Base-by-base conservation (phyloP, 768 basidiomycete genomes). In the Russula sp. region DNA sequence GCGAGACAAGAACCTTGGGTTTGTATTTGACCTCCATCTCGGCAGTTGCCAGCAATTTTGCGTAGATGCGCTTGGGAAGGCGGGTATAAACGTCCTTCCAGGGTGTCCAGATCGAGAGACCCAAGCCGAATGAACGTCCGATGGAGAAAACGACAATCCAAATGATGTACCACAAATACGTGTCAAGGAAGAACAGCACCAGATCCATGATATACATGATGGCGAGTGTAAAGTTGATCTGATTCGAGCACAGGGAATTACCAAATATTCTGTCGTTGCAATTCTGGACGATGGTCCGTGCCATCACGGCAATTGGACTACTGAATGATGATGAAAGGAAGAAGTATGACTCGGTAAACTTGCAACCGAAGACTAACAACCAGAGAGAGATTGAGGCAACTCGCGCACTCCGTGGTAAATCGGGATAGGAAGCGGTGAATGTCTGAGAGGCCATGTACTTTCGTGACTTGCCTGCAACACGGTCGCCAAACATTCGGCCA, bases 21-120 rank as follows among this genome's bases (percentile, higher is more conserved):
- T 98, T 98, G 80, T 98, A 99, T 77, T 98, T 98, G 76, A 97
- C 86, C 74, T 99, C 97, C 97, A 98, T 98, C 72, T 98, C 96
- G 2, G 83, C 85, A 0, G 96, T 98, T 22, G 97, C 94, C 61
- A 99, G 79, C 34, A 99, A 77, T 79, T 99, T 99, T 68, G 96
- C 94, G 75, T 97, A 99, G 66, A 99, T 98, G 51, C 97, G 84
- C 81, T 98, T 99, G 9, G 97, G 97, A 71, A 99, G 80, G 59
- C 97, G 83, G 18, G 94, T 94, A 75, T 88, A 99, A 62, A 98
- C 93, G 71, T 98, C 96, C 76, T 90, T 90, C 97, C 97, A 99
- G 0, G 97, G 97, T 0, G 97, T 98, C 97, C 97, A 99, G 68
- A 99, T 97, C 26, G 92, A 95, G 67, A 99, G 80, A 13, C 97